These are phyloP conservation scores for Pyrenula aspistea DNA, from an alignment of 495 filamentous ascomycete species.

Conservation along the genomic window DNA sequence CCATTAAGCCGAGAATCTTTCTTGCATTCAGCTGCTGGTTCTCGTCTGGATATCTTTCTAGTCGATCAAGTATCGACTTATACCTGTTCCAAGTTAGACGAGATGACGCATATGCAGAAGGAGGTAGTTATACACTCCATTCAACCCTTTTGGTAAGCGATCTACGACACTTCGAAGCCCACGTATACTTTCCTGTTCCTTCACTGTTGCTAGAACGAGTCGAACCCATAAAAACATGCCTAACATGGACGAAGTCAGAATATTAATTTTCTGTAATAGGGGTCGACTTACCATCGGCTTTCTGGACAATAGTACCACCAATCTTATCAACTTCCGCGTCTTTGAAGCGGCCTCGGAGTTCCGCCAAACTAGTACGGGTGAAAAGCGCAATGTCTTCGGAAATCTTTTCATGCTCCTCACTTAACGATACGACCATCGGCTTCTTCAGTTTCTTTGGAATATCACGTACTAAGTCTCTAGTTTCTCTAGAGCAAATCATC, in stretches of 20 bases:
- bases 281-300: background rate
- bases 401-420: background rate
- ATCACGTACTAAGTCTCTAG: too few relatives aligned
- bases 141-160: background rate
- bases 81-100: background rate
- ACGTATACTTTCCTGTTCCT: background rate
- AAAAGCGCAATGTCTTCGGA: background rate
- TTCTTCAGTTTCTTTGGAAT: too few relatives aligned
- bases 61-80: background rate
- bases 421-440: background rate
- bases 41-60: background rate
- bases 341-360: background rate
- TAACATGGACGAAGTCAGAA: background rate
- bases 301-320: background rate
- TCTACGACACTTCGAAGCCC: background rate
- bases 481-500: background rate
- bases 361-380: background rate
- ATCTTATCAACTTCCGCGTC: background rate
- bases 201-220: background rate
- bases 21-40: too few relatives aligned
- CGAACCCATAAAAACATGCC: conserved; percentile 1
- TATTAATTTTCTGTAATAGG: background rate
- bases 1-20: background rate
- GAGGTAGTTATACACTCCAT: background rate
- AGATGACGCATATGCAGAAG: background rate